Evolutionary conservation across 2,329 filamentous ascomycete genomes (phyloP), one percentile per base, ranked within the genome.

Genomic region (Alternaria metachromatica): DNA sequence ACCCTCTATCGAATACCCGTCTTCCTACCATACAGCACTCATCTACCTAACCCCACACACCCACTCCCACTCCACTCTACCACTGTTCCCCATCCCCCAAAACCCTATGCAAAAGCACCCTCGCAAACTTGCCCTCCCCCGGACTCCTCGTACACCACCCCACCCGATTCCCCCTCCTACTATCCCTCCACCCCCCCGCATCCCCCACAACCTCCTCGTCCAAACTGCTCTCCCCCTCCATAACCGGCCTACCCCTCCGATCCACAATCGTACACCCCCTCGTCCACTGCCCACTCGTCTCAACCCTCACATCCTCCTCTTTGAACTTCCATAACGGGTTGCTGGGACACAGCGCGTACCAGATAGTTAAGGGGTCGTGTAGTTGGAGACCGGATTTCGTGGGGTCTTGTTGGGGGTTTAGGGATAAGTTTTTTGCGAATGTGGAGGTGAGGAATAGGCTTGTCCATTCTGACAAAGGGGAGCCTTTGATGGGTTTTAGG

Each of bases 241-340:
- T 84, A 75, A 88, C 88, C 66, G 82, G 84, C 58, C 88, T 82
- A 41, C 82, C 81, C 48, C 96, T 87, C 37, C 89, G 86, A 83
- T 99, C 96, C 44, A 94, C 84, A 30, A 98, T 86, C 75, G 94
- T 94, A 90, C 96, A 94, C 2, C 96, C 95, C 60, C 93, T 86
- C 49, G 94, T 97, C 96, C 96, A 99, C 83, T 98, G 96, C 2
- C 95, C 96, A 3, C 87, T 83, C 0, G 94, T 96, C 82, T 99
- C 96, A 44, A 99, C 85, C 20, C 96, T 87, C 60, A 99, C 90
- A 78, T 99, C 96, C 79, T 97, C 75, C n/a, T 73, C 68, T 18
- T 72, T 74, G 55, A 83, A 76, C 23, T 76, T 65, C 82, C 82
- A 83, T 1, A 55, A 60, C 0, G 64, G 13, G 21, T 73, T 63